These are phyloP conservation scores for Emergomyces orientalis DNA, from an alignment of 2,329 filamentous ascomycete genomes.

Conservation along the genomic window DNA sequence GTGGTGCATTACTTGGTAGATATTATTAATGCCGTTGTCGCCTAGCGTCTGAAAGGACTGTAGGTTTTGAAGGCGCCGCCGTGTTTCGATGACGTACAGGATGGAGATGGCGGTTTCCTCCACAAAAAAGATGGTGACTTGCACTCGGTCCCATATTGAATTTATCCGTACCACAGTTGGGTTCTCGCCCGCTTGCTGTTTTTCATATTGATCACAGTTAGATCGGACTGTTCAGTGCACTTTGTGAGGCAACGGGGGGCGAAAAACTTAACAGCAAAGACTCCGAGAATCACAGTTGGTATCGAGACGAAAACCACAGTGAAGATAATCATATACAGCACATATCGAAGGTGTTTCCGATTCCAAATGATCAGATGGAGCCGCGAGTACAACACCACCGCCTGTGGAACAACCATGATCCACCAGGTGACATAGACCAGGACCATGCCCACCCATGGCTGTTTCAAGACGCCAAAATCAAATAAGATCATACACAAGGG, in stretches of 20 bases:
- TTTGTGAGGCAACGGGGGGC: background rate
- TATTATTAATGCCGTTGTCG: background rate
- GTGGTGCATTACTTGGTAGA: background rate
- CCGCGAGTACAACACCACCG: constrained; percentile 18
- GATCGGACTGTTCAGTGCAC: background rate
- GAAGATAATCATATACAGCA: constrained; percentile 16
- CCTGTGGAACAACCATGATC: constrained; percentile 15
- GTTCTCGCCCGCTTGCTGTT: background rate
- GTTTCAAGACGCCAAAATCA: background rate
- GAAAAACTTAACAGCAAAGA: background rate
- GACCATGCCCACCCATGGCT: background rate
- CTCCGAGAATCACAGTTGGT: constrained; percentile 13
- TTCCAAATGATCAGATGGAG: constrained; percentile 16
- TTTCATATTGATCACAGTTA: background rate
- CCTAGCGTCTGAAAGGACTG: constrained; percentile 31
- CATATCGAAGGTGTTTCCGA: constrained; percentile 11
- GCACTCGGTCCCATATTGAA: constrained; percentile 17
- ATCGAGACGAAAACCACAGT: constrained; percentile 15
- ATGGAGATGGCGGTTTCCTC: constrained; percentile 18
- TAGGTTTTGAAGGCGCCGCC: constrained; percentile 28
- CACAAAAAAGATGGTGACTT: constrained; percentile 17
- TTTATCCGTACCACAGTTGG: background rate
- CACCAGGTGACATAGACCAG: constrained; percentile 23
- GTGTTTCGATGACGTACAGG: constrained; percentile 16
- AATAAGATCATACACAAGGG: background rate